A percentile compares a stretch with the other conserved stretches of the same genome.
Evolutionary conservation across 2,329 filamentous ascomycete species (phyloP).

Genomic region (Madurella fahalii): DNA sequence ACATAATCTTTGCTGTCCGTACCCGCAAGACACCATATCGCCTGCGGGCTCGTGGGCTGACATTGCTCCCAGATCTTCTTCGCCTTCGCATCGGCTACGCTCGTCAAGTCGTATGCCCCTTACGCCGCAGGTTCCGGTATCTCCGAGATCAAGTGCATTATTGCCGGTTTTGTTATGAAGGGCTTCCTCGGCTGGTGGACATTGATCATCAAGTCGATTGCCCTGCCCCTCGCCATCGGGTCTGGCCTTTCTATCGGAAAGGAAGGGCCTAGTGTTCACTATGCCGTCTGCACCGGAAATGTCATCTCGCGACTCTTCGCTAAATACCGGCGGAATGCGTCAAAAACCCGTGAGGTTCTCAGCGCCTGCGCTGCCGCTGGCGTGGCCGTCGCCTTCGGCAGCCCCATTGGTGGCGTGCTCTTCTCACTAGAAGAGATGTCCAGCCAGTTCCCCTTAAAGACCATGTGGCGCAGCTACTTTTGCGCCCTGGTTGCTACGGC

Average conservation of each 20-base stretch:
- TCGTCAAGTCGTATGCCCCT: conserved; percentile 89
- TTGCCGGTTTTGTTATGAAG: conserved; percentile 98
- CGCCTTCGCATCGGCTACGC: conserved; percentile 72
- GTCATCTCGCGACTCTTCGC: conserved; percentile 90
- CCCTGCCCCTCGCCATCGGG: conserved; percentile 84
- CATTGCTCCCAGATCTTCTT: conserved; percentile 58
- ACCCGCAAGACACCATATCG: no score
- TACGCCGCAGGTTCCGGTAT: conserved; percentile 97
- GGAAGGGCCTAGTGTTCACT: conserved; percentile 97
- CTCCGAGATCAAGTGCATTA: conserved; percentile 98
- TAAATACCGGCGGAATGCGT: conserved; percentile 87
- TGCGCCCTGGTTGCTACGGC: conserved; percentile 93
- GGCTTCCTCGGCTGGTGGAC: conserved; percentile 92
- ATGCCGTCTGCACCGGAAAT: conserved; percentile 94
- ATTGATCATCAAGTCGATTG: conserved; percentile 88
- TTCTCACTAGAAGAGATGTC: conserved; percentile 99
- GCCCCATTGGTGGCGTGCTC: conserved; percentile 91
- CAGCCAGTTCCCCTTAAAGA: conserved; percentile 92
- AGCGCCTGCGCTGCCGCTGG: conserved; percentile 93
- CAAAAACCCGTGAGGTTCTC: conserved; percentile 91
- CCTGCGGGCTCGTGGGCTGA: conserved; percentile 12
- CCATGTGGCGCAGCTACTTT: conserved; percentile 97
- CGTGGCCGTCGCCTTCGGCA: conserved; percentile 94
- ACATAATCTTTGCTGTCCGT: conserved; percentile 76
- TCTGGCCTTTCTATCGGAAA: conserved; percentile 94